These are phyloP conservation scores for Castanospermum australe DNA, from an alignment of 306 rosid genomes.

Conservation along the genomic window DNA sequence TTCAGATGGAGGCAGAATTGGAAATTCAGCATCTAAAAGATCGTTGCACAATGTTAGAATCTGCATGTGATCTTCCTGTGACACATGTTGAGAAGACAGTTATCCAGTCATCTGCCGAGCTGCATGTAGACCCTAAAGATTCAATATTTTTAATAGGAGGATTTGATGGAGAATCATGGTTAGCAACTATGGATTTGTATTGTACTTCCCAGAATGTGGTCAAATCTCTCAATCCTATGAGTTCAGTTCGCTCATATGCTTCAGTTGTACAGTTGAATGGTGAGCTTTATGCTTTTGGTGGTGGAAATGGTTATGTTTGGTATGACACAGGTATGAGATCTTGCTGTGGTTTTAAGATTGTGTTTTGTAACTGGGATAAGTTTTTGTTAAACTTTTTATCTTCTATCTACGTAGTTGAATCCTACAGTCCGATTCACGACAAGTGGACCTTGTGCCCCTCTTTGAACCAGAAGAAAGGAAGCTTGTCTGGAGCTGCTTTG, in stretches of 20 bases:
- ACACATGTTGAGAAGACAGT: constrained; percentile 35
- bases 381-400: constrained; percentile 12
- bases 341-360: constrained; percentile 12
- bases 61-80: constrained; percentile 33
- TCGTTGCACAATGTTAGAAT: constrained; percentile 33
- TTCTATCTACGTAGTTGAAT: constrained; percentile 62
- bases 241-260: constrained; percentile 59
- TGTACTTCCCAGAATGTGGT: constrained; percentile 54
- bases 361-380: not conserved
- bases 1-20: constrained; percentile 55
- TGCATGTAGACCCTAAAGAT: constrained; percentile 51
- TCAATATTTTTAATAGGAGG: constrained; percentile 78
- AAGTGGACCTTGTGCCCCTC: constrained; percentile 73
- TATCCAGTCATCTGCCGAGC: constrained; percentile 32
- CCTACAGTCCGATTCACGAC: constrained; percentile 49
- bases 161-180: constrained; percentile 55
- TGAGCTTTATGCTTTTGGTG: constrained; percentile 71
- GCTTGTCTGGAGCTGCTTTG: constrained; percentile 72
- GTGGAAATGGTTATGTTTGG: constrained; percentile 71
- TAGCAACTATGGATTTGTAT: constrained; percentile 58
- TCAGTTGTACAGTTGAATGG: constrained; percentile 58
- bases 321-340: constrained; percentile 68
- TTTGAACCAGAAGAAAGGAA: constrained; percentile 64
- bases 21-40: constrained; percentile 66
- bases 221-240: constrained; percentile 65